Evolutionary conservation across 1,284 basidiomycete genomes (phyloP), one percentile per base, ranked within the genome.

Genomic region (Ustilago hordei): DNA sequence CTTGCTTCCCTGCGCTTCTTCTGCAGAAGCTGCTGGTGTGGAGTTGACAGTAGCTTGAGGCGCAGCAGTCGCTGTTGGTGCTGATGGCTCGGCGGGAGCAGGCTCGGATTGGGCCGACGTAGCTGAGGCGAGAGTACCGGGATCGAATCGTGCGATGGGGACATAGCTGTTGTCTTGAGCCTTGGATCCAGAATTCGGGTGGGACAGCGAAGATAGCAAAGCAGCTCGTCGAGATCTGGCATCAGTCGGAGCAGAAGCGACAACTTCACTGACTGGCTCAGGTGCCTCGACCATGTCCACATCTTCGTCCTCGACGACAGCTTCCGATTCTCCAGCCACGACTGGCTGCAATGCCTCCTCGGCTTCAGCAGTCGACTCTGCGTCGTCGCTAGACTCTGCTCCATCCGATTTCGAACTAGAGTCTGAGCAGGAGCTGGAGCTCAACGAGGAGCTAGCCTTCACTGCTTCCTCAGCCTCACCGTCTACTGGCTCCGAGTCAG

Each of bases 121-220:
- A 31, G 61, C n/a, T 3, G 55, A 3, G 4, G 57, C 34, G 23
- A 50, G 48, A n/a, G 61, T 56, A 28, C 71, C 71, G 11, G 75
- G 75, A 56, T 74, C 72, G 52, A 78, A 78, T 8, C 75, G 67
- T 23, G 73, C 75, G 17, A 75, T 66, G n/a, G 72, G 75, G 0
- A 50, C 41, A 12, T 59, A 75, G 52, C 59, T 67, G 19, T 53
- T 53, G 4, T 17, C 34, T 19, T 54, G 36, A 5, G 23, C n/a
- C 8, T 23, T 23, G 2, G 53, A 31, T 8, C 50, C 43, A 6
- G 41, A 13, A 4, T 50, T 2, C 7, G 61, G 56, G 1, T 62
- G 15, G 9, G 70, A 67, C 7, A 67, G 64, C 8, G 64, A 64
- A 2, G 32, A 35, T 0, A 73, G 58, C 38, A 73, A 68, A 0